These are phyloP conservation scores for Ophiostoma perfectum DNA, from an alignment of 2,329 filamentous ascomycete species.

Conservation along the genomic window DNA sequence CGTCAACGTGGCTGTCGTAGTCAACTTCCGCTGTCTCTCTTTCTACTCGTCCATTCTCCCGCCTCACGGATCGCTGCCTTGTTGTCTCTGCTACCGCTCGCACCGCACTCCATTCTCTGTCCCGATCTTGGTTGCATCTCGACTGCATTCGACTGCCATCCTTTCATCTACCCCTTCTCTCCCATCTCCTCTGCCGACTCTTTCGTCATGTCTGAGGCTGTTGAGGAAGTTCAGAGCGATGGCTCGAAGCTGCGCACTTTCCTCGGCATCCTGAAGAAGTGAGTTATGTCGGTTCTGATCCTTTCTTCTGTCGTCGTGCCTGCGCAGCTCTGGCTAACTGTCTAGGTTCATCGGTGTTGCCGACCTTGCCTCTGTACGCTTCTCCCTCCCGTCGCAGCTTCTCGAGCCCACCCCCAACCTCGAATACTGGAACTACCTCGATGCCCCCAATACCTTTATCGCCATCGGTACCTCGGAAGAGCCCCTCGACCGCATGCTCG, in stretches of 20 bases:
- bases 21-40: neutral
- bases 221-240: slow-evolving; percentile 59
- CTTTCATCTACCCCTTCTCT: neutral
- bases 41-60: neutral
- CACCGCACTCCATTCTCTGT: neutral
- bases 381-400: slow-evolving; percentile 91
- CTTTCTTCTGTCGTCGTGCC: neutral
- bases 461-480: slow-evolving; percentile 85
- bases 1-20: neutral
- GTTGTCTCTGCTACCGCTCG: neutral
- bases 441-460: slow-evolving; percentile 84
- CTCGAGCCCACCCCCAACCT: slow-evolving; percentile 94
- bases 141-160: neutral
- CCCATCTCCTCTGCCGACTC: neutral
- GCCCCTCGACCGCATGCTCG: slow-evolving; percentile 86
- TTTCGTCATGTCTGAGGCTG: slow-evolving; percentile 28
- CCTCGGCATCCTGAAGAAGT: slow-evolving; percentile 82
- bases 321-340: neutral
- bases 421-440: slow-evolving; percentile 98
- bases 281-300: slow-evolving; percentile 30
- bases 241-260: slow-evolving; percentile 86
- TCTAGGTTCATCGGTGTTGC: slow-evolving; percentile 90
- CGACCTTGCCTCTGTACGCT: slow-evolving; percentile 91
- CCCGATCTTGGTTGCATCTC: slow-evolving; percentile 5
- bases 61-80: neutral